phyloP scores from a whole-genome alignment of 345 rosid genomes.

The Garcia nutans region DNA sequence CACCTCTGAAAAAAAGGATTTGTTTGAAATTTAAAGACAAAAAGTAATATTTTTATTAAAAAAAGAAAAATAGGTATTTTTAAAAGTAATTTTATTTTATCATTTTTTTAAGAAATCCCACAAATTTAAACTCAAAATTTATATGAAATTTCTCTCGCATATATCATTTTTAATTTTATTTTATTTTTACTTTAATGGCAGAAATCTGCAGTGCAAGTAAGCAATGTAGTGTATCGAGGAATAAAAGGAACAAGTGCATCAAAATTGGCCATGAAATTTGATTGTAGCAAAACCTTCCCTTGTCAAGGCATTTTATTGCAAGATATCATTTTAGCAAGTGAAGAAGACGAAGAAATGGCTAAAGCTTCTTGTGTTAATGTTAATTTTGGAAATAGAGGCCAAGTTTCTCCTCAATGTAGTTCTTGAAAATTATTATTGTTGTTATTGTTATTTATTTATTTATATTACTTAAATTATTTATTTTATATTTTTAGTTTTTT shows the following conservation, averaged over 20 bases:
- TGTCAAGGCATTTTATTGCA: slow-evolving; percentile 60
- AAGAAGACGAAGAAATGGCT: slow-evolving; percentile 29
- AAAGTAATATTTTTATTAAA: too few relatives aligned
- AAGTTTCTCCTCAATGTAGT: slow-evolving; percentile 51
- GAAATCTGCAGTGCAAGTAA: slow-evolving; percentile 73
- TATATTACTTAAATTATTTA: too few relatives aligned
- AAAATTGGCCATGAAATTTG: slow-evolving; percentile 55
- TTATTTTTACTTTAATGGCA: slow-evolving; percentile 12
- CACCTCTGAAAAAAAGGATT: too few relatives aligned
- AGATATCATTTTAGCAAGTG: slow-evolving; percentile 35
- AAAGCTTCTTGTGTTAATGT: slow-evolving; percentile 67
- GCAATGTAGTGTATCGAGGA: slow-evolving; percentile 63
- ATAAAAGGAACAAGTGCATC: slow-evolving; percentile 76
- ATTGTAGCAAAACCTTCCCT: slow-evolving; percentile 57
- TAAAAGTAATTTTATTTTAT: too few relatives aligned
- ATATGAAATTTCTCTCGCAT: too few relatives aligned
- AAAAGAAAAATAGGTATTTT: too few relatives aligned
- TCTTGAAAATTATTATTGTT: background rate
- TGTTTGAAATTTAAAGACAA: too few relatives aligned
- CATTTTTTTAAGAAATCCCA: too few relatives aligned
- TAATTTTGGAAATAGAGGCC: slow-evolving; percentile 28
- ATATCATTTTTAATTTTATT: too few relatives aligned
- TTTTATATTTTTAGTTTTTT: too few relatives aligned
- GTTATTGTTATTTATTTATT: too few relatives aligned
- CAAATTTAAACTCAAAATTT: too few relatives aligned